These are phyloP conservation scores for Prunus campanulata DNA, from an alignment of 306 rosid species.

Conservation along the genomic window DNA sequence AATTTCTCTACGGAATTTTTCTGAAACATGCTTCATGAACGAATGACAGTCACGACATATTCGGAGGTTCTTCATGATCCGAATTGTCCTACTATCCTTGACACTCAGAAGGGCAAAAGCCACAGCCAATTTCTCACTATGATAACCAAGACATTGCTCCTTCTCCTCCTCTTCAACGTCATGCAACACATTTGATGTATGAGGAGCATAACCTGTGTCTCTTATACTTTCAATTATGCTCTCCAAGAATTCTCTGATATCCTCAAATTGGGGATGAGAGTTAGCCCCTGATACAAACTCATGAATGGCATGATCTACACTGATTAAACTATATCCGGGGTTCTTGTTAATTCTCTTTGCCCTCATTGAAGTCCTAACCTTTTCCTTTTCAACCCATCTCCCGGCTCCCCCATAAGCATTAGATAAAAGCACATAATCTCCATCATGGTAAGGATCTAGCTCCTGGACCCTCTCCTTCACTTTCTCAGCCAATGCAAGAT, in stretches of 20 bases:
- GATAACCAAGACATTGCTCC: conserved; percentile 11
- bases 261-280: neutral
- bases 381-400: conserved; percentile 1
- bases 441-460: neutral
- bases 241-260: neutral
- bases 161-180: conserved; percentile 20
- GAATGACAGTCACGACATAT: conserved; percentile 20
- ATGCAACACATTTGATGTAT: conserved; percentile 2
- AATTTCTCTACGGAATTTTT: conserved; percentile 4
- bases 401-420: neutral
- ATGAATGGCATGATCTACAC: neutral
- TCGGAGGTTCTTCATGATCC: conserved; percentile 16
- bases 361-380: neutral
- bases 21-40: conserved; percentile 19
- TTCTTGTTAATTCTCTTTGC: neutral
- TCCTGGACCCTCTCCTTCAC: neutral
- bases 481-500: neutral
- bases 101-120: conserved; percentile 12
- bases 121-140: conserved; percentile 22
- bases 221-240: neutral
- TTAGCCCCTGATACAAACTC: conserved; percentile 5
- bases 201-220: conserved; percentile 1
- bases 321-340: neutral
- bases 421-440: neutral
- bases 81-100: neutral